Base-by-base conservation (phyloP, 108 stramenopile species). In the Skeletonema grethae region DNA sequence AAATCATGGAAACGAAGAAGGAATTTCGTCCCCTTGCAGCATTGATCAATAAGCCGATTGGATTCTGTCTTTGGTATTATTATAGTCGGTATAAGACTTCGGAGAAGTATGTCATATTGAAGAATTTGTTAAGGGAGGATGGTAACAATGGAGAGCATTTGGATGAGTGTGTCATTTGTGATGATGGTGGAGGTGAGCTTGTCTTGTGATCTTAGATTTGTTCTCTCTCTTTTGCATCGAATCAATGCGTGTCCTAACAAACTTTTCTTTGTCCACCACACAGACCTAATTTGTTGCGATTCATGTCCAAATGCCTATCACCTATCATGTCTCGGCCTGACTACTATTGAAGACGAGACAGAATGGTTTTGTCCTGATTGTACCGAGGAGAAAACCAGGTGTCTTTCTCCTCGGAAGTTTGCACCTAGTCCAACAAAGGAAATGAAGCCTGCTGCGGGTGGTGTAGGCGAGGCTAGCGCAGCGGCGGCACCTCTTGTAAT, bases 21-120 rank as follows among this genome's bases (percentile, higher is more conserved):
- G 16, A 70, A 31, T 46, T 77, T 46, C 50, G 28, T 30, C 6
- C 11, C n/a, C 55, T 77, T 28, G 69, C 69, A 50, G 46, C 46
- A 18, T 57, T 31, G 5, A 0, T 77, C 35, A 18, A 57, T 3
- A 70, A 60, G 35, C 76, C 69, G 15, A 28, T 77, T 22, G 69
- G 63, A 20, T 77, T 77, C 66, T 77, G 76, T 39, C 25, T 70
- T 18, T 77, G 76, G 76, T 77, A 77, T 39, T 77, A 77, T 45
- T 77, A 77, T 61, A 43, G 57, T 43, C 65, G 59, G 35, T 77
- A 77, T 69, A 77, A 77, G 35, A 35, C 32, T 25, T 72, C 71
- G 5, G 34, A 57, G 4, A 55, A 72, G 32, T 72, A 63, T 31
- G 2, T 55, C 38, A 6, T 16, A 1, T 38, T 72, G 55, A 73